Conservation (phyloP, 2,329 filamentous ascomycete species). For the Trichoderma arundinaceum region DNA sequence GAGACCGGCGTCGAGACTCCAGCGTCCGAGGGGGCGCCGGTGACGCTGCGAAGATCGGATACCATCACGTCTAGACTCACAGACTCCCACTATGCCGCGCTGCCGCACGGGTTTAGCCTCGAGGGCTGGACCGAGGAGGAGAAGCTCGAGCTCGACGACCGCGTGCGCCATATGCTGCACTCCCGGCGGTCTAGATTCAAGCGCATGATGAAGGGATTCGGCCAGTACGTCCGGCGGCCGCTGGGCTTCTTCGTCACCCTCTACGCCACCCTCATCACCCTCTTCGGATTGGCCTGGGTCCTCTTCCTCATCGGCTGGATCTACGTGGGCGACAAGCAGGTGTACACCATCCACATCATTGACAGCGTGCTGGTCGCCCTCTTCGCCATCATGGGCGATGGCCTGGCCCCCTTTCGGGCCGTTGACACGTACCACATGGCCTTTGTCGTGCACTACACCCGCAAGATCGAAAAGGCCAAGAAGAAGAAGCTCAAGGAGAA, state of each 20-base stretch:
- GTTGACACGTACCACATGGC: slow-evolving; percentile 89
- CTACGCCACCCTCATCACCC: slow-evolving; percentile 80
- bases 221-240: slow-evolving; percentile 76
- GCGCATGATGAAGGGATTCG: slow-evolving; percentile 78
- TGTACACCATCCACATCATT: slow-evolving; percentile 72
- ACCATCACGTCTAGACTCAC: slow-evolving; percentile 72
- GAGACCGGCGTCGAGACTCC: slow-evolving; percentile 27
- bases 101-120: slow-evolving; percentile 74
- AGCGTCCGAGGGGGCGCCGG: slow-evolving; percentile 36
- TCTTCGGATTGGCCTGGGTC: slow-evolving; percentile 87
- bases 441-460: slow-evolving; percentile 73
- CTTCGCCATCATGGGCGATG: slow-evolving; percentile 73
- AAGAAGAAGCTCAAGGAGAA: slow-evolving; percentile 46
- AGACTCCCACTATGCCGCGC: slow-evolving; percentile 76
- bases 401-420: slow-evolving; percentile 73
- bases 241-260: slow-evolving; percentile 83
- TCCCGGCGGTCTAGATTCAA: slow-evolving; percentile 81
- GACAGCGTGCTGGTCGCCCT: slow-evolving; percentile 74
- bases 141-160: slow-evolving; percentile 78
- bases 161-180: slow-evolving; percentile 86
- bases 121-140: slow-evolving; percentile 78
- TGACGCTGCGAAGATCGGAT: slow-evolving; percentile 47
- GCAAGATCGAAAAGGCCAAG: slow-evolving; percentile 50
- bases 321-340: slow-evolving; percentile 74
- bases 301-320: slow-evolving; percentile 92